These are phyloP conservation scores for Hygrophila difformis DNA, from an alignment of 257 asterid species.

Conservation along the genomic window DNA sequence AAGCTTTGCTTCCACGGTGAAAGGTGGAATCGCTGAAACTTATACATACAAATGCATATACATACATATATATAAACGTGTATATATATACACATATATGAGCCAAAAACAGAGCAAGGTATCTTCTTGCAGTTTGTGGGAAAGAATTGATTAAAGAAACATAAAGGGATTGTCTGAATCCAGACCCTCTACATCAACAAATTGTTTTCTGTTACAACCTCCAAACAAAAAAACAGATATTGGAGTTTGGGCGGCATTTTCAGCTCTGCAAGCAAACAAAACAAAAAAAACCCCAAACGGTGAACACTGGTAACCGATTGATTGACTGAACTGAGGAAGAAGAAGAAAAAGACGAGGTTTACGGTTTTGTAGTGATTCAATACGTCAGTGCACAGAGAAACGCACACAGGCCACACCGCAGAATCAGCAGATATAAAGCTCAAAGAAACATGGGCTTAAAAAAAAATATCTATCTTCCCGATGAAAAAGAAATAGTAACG, in stretches of 20 bases:
- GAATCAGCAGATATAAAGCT: conserved; percentile 4
- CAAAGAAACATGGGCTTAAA: background rate
- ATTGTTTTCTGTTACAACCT: too few relatives aligned
- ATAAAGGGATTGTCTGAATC: conserved; percentile 20
- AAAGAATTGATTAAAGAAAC: conserved; percentile 15
- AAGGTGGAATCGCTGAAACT: conserved; percentile 20
- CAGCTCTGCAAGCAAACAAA: too few relatives aligned
- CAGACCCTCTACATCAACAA: conserved; percentile 14
- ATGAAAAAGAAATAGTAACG: too few relatives aligned
- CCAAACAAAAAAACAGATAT: too few relatives aligned
- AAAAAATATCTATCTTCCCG: too few relatives aligned
- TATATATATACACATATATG: too few relatives aligned
- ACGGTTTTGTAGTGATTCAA: conserved; percentile 18
- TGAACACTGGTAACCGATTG: conserved; percentile 5
- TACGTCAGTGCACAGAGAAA: conserved; percentile 17
- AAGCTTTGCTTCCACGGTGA: conserved; percentile 14
- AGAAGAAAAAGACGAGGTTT: conserved; percentile 22
- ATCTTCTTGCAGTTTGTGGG: conserved; percentile 23
- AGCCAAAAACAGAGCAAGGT: conserved; percentile 49
- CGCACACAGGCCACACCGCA: too few relatives aligned
- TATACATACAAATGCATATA: too few relatives aligned
- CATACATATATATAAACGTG: too few relatives aligned
- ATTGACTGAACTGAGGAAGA: conserved; percentile 12
- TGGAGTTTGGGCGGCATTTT: too few relatives aligned
- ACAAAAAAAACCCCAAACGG: conserved; percentile 20